phyloP scores from a whole-genome alignment of 2,329 filamentous ascomycete genomes.

The Pyricularia pennisetigena region DNA sequence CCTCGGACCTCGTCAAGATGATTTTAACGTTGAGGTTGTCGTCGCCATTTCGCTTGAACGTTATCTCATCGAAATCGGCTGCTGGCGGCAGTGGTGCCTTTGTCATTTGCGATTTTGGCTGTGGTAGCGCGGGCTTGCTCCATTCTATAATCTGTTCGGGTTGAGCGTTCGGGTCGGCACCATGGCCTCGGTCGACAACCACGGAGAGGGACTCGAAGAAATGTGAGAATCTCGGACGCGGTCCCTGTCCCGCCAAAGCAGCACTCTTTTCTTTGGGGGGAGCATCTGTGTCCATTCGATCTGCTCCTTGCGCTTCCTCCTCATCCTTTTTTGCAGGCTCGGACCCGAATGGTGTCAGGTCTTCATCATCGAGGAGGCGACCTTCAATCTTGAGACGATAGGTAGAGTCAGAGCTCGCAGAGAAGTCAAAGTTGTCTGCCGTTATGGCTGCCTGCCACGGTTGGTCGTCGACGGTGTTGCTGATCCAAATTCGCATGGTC shows the following conservation, averaged over 20 bases:
- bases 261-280: conserved; percentile 21
- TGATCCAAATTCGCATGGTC: conserved; percentile 88
- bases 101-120: conserved; percentile 25
- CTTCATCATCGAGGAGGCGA: conserved; percentile 63
- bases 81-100: conserved; percentile 44
- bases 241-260: conserved; percentile 22
- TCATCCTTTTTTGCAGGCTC: conserved; percentile 34
- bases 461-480: conserved; percentile 89
- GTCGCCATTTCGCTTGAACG: conserved; percentile 85
- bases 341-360: conserved; percentile 35
- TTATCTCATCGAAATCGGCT: conserved; percentile 79
- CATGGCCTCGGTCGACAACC: conserved; percentile 48
- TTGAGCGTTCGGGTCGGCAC: background rate
- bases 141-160: conserved; percentile 62
- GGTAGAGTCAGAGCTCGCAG: conserved; percentile 63
- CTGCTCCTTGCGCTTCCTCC: conserved; percentile 26
- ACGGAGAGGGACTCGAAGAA: conserved; percentile 77
- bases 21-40: conserved; percentile 88
- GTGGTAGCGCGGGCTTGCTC: conserved; percentile 64
- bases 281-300: conserved; percentile 52
- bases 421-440: conserved; percentile 73
- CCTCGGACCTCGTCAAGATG: conserved; percentile 75
- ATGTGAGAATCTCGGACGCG: conserved; percentile 51
- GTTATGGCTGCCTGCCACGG: conserved; percentile 71
- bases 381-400: conserved; percentile 92